Base-by-base conservation (phyloP, 1,139 yeast species). In the Candida sanyaensis region DNA sequence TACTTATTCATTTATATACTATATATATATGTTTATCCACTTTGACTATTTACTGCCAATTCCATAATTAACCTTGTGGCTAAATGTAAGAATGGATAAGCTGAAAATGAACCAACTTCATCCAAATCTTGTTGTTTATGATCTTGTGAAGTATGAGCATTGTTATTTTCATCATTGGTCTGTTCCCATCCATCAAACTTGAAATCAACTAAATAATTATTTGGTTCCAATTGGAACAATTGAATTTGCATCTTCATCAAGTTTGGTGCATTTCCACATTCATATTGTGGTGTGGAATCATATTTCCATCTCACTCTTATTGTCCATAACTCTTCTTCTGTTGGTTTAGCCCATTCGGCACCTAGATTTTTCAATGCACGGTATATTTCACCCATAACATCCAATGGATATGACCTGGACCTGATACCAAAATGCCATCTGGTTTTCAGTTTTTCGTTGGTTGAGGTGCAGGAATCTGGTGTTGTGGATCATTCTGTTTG, bases 361-460 rank as follows among this genome's bases (percentile, higher is more conserved):
- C 97, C 98, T 47, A 95, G 74, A 60, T 89, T 90, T 68, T 88
- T 88, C 60, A 93, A 76, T 0, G 99, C 99, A 41, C 97, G 78
- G 68, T 95, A 93, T 37, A 93, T 92, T 64, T 95, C 99, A 28
- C 98, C 97, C 99, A 93, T 93, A 7, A 93, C 99, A 65, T 93
- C 99, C 56, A 93, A 75, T 33, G 99, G 99, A 63, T 93, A 93
- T 1, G 97, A 90, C 60, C 98, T 80, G 8, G 97, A 90, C 61
- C 99, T 78, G 52, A 93, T 93, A 52, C 99, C 99, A 64, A 95
- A 95, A 73, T 93, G 99, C 99, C 99, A 93, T 68, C 97, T 84
- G 8, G 97, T 90, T 66, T 90, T 93, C 56, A 93, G 88, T 89
- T 90, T 64, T 91, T 91, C 37, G 87, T 78, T 9, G 88, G 78